These are phyloP conservation scores for Sonneratia alba DNA, from an alignment of 345 rosid genomes.

Conservation along the genomic window DNA sequence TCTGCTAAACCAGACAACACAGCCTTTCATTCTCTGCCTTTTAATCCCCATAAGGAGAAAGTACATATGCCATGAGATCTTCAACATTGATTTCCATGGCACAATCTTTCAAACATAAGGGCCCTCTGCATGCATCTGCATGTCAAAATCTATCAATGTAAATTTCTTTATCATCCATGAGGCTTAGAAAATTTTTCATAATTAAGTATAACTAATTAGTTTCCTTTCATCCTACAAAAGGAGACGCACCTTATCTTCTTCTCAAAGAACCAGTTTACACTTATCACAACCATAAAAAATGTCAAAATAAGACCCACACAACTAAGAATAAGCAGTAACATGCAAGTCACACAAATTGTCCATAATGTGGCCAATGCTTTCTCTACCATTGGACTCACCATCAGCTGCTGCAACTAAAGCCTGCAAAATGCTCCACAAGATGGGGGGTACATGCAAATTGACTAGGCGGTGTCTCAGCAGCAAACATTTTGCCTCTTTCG, in stretches of 20 bases:
- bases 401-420: not conserved
- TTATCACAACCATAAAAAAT: not conserved
- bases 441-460: too few relatives aligned
- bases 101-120: too few relatives aligned
- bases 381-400: not conserved
- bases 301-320: not conserved
- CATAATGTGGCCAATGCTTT: not conserved
- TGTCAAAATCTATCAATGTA: not conserved
- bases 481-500: not conserved
- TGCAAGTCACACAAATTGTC: not conserved
- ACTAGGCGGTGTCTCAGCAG: too few relatives aligned
- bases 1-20: not conserved
- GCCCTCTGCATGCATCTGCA: not conserved
- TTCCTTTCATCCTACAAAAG: not conserved
- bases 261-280: too few relatives aligned
- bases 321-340: not conserved
- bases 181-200: too few relatives aligned
- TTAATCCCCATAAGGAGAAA: not conserved
- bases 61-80: not conserved
- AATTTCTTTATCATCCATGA: too few relatives aligned
- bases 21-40: not conserved
- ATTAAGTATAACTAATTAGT: too few relatives aligned
- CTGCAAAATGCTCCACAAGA: too few relatives aligned
- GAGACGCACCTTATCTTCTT: too few relatives aligned
- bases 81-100: not conserved